A percentile compares a stretch with the other conserved stretches of the same genome.
Conservation (phyloP, 2,329 filamentous ascomycete species). For the Colletotrichum endophyticum region DNA sequence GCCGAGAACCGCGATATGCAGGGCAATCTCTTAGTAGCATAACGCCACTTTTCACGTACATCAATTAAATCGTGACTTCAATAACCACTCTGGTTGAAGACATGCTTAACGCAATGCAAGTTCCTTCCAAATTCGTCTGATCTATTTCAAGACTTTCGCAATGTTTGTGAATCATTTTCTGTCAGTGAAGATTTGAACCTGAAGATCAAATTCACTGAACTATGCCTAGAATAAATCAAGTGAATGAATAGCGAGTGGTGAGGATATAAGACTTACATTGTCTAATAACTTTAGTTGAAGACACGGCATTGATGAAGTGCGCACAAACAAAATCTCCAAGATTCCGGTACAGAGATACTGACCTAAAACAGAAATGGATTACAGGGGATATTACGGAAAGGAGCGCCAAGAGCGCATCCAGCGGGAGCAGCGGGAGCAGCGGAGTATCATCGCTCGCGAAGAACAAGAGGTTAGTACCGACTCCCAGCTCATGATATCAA, state of each 20-base stretch:
- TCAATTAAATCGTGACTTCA: background rate
- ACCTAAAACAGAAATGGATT: background rate
- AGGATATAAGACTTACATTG: background rate
- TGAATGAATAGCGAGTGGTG: background rate
- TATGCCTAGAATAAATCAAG: background rate
- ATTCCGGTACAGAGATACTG: background rate
- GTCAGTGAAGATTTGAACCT: background rate
- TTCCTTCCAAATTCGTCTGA: accelerated
- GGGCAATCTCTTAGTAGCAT: background rate
- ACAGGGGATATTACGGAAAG: background rate
- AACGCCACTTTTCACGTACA: background rate
- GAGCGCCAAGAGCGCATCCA: background rate
- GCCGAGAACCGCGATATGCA: background rate
- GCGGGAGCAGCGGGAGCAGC: background rate
- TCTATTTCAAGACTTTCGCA: background rate
- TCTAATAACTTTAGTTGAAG: accelerated
- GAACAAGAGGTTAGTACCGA: background rate
- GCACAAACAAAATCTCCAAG: background rate
- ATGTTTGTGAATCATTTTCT: background rate
- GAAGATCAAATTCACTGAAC: background rate
- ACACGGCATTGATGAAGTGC: background rate
- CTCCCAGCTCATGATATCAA: background rate
- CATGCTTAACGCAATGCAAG: background rate
- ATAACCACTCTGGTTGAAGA: background rate
- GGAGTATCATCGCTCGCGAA: background rate